A percentile compares a stretch with the other conserved stretches of the same genome.
Conservation (phyloP, 495 filamentous ascomycete genomes). For the Pyrenopolyporus hunteri region DNA sequence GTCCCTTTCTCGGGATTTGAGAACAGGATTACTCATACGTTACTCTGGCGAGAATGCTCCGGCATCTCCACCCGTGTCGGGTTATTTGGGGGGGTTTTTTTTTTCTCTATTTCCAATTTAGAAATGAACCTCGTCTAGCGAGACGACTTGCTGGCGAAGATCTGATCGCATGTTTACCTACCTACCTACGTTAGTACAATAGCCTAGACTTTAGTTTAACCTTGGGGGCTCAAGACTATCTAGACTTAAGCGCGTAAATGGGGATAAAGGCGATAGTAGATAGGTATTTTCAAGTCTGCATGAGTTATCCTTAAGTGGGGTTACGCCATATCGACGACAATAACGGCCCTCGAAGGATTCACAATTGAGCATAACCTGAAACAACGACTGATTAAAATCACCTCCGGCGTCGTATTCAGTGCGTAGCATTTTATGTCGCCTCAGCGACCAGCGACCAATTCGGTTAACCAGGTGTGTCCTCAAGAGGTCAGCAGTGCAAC, state of each 20-base stretch:
- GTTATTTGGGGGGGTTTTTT: too few relatives aligned
- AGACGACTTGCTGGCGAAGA: slow-evolving; percentile 16
- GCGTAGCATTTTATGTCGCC: slow-evolving; percentile 23
- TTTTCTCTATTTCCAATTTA: too few relatives aligned
- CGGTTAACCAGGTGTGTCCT: slow-evolving; percentile 5
- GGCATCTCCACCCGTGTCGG: slow-evolving; percentile 2
- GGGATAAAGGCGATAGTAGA: too few relatives aligned
- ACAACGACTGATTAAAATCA: slow-evolving; percentile 32
- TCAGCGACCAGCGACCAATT: slow-evolving; percentile 23
- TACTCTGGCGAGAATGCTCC: background rate
- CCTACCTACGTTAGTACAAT: background rate
- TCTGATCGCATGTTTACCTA: slow-evolving; percentile 14
- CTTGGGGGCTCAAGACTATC: slow-evolving; percentile 23
- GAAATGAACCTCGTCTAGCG: too few relatives aligned
- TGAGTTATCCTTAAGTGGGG: background rate
- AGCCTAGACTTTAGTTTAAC: slow-evolving; percentile 10
- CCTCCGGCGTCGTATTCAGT: too few relatives aligned
- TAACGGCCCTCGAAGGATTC: slow-evolving; percentile 27
- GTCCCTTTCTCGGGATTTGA: slow-evolving; percentile 1
- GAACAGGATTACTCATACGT: background rate
- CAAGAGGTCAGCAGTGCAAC: slow-evolving; percentile 8
- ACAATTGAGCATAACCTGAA: slow-evolving; percentile 32
- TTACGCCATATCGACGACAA: slow-evolving; percentile 8
- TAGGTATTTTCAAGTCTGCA: background rate
- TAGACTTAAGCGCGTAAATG: too few relatives aligned